Base-by-base conservation (phyloP, 805 yeast species). In the Sugiyamaella qingdaonensis region DNA sequence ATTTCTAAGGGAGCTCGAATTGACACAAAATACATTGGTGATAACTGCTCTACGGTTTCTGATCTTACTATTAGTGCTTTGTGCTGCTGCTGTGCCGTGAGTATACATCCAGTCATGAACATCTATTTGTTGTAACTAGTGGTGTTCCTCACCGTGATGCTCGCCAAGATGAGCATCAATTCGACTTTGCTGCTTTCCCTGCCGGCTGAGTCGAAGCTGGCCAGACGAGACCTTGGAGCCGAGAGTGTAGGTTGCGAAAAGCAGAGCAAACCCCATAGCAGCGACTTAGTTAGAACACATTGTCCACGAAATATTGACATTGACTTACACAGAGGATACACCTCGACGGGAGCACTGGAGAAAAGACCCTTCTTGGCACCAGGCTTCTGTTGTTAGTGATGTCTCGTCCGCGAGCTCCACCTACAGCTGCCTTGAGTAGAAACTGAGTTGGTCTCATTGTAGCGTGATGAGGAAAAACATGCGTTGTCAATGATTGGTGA, bases 261-360 rank as follows among this genome's bases (percentile, higher is more conserved):
- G 56, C 24, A 57, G 51, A 24, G 58, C 66, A 37, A 63, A 59
- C 13, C 63, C 65, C 61, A 59, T 61, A 36, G 64, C 64, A 48
- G 50, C 64, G 48, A 63, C 60, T 56, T 42, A 13, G 48, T 48
- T 39, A 48, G 45, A n/a, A 34, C 14, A n/a, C 35, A 36, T 16
- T 35, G 13, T 4, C 7, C 16, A 31, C 24, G 13, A 29, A 8
- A 35, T n/a, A 39, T 10, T 10, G 18, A 21, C 33, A 29, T 53
- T 29, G 18, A 61, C 66, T 53, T 59, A 63, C 66, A 58, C 47
- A 64, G 55, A 48, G 68, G 68, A 52, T 63, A 64, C 39, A 60
- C 57, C 47, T 65, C 68, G 42, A 61, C 68, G 24, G 68, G 68
- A 32, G 62, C 50, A 34, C 31, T 45, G 37, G 54, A 18, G n/a